phyloP scores from a whole-genome alignment of 768 basidiomycete species.

The Termitomyces sp. region DNA sequence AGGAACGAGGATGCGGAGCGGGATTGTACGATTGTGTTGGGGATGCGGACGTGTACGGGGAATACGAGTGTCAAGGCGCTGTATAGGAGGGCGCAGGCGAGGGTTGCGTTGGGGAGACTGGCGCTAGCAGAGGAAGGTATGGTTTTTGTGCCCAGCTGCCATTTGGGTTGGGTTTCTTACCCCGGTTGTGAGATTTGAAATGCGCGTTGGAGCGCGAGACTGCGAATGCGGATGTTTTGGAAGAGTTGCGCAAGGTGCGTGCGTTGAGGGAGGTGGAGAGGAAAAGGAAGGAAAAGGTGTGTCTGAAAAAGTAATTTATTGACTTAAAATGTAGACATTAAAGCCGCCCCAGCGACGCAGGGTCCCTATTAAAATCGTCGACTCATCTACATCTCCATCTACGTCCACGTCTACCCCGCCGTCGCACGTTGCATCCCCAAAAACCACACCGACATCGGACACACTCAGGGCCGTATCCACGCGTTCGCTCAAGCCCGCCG shows the following conservation, averaged over 20 bases:
- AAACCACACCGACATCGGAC: background rate
- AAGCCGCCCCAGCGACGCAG: constrained; percentile 10
- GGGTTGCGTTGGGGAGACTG: constrained; percentile 46
- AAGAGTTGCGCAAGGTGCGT: constrained; percentile 53
- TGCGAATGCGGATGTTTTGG: constrained; percentile 52
- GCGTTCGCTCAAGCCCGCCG: constrained; percentile 18
- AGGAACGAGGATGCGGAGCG: constrained; percentile 78
- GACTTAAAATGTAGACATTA: too few species aligned
- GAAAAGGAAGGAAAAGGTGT: constrained; percentile 29
- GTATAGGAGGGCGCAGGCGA: constrained; percentile 75
- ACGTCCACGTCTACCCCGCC: too few species aligned
- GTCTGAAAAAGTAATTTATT: too few species aligned
- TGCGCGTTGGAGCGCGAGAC: constrained; percentile 58
- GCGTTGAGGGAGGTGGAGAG: constrained; percentile 31
- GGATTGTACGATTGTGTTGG: constrained; percentile 68
- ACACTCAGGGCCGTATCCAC: constrained; percentile 34
- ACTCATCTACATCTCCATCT: background rate
- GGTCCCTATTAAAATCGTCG: constrained; percentile 14
- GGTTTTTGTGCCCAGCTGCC: too few species aligned
- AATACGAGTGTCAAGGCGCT: constrained; percentile 69
- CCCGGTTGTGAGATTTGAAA: constrained; percentile 58
- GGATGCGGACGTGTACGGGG: constrained; percentile 37
- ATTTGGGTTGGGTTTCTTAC: too few species aligned
- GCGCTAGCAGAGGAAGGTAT: constrained; percentile 59
- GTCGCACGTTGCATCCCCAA: too few species aligned